Evolutionary conservation across 192 early-diverging fungal genomes (phyloP).

Genomic region (Spinellus fusiger): DNA sequence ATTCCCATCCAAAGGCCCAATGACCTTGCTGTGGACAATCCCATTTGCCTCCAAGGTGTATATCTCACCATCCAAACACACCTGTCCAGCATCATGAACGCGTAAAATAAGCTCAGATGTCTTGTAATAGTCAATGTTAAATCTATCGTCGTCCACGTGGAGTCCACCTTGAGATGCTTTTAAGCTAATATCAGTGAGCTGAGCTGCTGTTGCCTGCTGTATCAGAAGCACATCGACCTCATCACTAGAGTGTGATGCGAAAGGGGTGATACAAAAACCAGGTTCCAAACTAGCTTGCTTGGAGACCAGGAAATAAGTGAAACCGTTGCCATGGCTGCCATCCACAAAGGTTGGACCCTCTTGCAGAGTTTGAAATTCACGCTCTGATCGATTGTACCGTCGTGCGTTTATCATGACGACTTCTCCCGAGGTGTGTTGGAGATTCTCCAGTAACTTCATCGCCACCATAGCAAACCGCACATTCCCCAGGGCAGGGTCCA

Average conservation of each 20-base stretch:
- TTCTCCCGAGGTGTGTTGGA: slow-evolving; percentile 36
- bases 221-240: slow-evolving; percentile 41
- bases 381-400: slow-evolving; percentile 8
- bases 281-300: slow-evolving; percentile 43
- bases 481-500: slow-evolving; percentile 41
- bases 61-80: slow-evolving; percentile 47
- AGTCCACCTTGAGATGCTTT: slow-evolving; percentile 26
- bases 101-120: slow-evolving; percentile 28
- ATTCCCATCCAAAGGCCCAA: not conserved
- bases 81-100: slow-evolving; percentile 26
- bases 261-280: slow-evolving; percentile 41
- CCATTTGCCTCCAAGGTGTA: slow-evolving; percentile 5
- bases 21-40: slow-evolving; percentile 2
- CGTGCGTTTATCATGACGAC: slow-evolving; percentile 26
- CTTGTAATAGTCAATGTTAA: slow-evolving; percentile 39
- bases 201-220: slow-evolving; percentile 25
- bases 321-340: slow-evolving; percentile 10
- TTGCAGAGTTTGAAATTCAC: not conserved
- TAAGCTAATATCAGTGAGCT: slow-evolving; percentile 28
- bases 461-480: slow-evolving; percentile 39
- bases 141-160: slow-evolving; percentile 30
- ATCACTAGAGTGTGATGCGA: slow-evolving; percentile 32
- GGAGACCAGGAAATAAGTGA: slow-evolving; percentile 41
- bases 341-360: not conserved
- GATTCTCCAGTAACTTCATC: slow-evolving; percentile 29